Evolutionary conservation across 2,329 filamentous ascomycete species (phyloP), one percentile per base, ranked within the genome.

Genomic region (Metarhizium rileyi): DNA sequence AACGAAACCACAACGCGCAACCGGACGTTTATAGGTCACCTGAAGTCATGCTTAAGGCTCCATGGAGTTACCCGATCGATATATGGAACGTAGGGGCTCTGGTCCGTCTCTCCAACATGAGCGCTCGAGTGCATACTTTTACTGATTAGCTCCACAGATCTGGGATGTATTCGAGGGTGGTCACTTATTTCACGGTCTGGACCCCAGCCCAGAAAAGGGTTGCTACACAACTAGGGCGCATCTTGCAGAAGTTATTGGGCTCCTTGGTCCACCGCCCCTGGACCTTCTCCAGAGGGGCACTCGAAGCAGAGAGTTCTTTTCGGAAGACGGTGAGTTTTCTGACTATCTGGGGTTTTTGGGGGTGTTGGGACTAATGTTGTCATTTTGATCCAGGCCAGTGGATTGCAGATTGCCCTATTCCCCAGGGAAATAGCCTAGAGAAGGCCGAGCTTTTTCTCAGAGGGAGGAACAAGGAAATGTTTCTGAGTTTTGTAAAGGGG

Each of bases 21-120:
- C 56, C 56, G 3, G 40, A 56, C 20, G 50, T 58, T 10, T 62
- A 59, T 44, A 53, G 55, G 9, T 53, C 58, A 3, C 60, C 60
- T 7, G 59, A 63, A 47, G 58, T 61, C 4, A 56, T 42, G 22
- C 38, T 62, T 1, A 46, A 50, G 49, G 52, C 52, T 2, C 48
- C 46, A 6, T 62, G 59, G 60, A 56, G 52, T 16, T 63, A 62
- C 40, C 55, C 56, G 1, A 48, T 53, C 3, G 60, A 61, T 26
- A 52, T 55, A 18, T 56, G 55, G 55, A 56, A 55, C 36, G 50
- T 61, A 5, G 57, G 59, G 4, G 52, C 49, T 20, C 60, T 61
- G 54, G 53, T 55, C 35, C 16, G 40, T 33, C 9, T 44, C 22
- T 26, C 40, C 30, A 33, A 33, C 30, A 33, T 14, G 18, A 20